Base-by-base conservation (phyloP, 2,329 filamentous ascomycete genomes). In the Coniochaeta pulveracea region DNA sequence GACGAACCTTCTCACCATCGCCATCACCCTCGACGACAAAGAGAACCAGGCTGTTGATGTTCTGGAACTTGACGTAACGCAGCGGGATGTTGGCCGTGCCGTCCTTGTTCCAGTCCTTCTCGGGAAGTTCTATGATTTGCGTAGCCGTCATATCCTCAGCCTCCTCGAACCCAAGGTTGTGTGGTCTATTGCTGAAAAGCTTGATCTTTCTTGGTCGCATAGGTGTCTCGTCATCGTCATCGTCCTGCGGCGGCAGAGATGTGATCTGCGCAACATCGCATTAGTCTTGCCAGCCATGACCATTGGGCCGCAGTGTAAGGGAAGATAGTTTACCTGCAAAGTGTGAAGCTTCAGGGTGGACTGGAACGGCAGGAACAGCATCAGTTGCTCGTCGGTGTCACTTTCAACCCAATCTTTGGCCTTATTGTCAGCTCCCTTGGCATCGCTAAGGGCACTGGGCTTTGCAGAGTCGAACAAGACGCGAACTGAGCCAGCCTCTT, bases 51-150 rank as follows among this genome's bases (percentile, higher is more conserved):
- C 79, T 91, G 38, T 76, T 81, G 34, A 95, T 82, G 51, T 86
- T 93, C 61, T 96, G 91, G 66, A 96, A 98, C 63, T 95, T 95
- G 59, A 98, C 91, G 50, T 89, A 95, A 10, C 88, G 82, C 47
- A 96, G 61, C 27, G 70, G 60, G 34, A 89, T 61, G 47, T 68
- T 82, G 10, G 76, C 80, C 7, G 84, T 89, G 33, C 77, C 80
- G 10, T 83, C 75, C 27, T 69, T 64, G 55, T 86, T 83, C 89
- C 91, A 98, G 50, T 94, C 85, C 34, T 71, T 67, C 28, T 77
- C 64, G 40, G 69, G 66, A 26, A 98, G 67, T 47, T 79, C 79
- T 38, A 95, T 75, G 34, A 68, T 70, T 58, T 98, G 91, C 11
- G 84, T 88, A 1, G 84, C 72, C 31, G 79, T 69, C 34, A 83